Conservation (phyloP, 331 rosid species). For the Pyracantha coccinea region DNA sequence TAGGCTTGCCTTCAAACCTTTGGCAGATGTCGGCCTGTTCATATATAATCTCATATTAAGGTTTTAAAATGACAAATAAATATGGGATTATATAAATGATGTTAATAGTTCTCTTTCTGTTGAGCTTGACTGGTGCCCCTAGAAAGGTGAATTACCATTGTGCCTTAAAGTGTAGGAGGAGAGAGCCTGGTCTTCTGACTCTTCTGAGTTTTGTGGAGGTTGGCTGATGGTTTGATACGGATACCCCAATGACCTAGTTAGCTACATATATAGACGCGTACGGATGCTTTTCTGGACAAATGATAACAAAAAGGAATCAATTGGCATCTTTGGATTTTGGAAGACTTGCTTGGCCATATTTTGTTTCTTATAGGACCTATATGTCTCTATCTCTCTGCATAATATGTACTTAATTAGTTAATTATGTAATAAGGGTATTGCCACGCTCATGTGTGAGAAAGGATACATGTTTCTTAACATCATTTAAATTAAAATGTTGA, state of each 20-base stretch:
- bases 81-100: too few species aligned
- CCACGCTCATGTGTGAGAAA: too few species aligned
- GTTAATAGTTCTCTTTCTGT: too few species aligned
- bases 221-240: too few species aligned
- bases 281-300: background rate
- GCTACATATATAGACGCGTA: background rate
- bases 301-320: background rate
- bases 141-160: too few species aligned
- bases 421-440: background rate
- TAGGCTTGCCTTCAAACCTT: constrained; percentile 19
- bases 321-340: background rate
- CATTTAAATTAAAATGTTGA: too few species aligned
- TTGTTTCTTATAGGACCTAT: background rate
- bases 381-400: background rate
- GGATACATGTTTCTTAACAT: background rate
- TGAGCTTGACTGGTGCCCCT: too few species aligned
- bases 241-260: too few species aligned
- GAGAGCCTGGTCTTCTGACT: too few species aligned
- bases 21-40: constrained; percentile 35
- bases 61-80: too few species aligned
- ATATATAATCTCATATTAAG: background rate
- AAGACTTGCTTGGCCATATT: background rate
- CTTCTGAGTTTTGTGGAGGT: too few species aligned
- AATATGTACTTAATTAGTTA: background rate
- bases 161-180: too few species aligned